Evolutionary conservation across 2,329 filamentous ascomycete species (phyloP), one percentile per base, ranked within the genome.

Genomic region (Diaporthe sp.): DNA sequence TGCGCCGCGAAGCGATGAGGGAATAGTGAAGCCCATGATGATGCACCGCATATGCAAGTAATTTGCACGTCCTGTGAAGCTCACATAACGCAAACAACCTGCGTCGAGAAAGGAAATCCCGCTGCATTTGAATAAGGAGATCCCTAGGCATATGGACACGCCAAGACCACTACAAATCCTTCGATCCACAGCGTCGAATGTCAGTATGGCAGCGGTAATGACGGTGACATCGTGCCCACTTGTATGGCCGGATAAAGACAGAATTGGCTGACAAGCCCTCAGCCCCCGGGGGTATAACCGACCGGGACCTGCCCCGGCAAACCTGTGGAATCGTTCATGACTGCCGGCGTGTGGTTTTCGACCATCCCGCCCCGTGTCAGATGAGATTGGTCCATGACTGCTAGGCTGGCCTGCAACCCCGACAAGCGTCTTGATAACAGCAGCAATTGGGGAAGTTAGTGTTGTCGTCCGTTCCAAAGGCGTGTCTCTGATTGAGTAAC

Each of bases 101-200:
- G n/a, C 45, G 40, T 68, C 10, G 0, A 6, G n/a, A 40, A 12
- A 38, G 25, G 45, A 54, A 25, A 54, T 40, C 10, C 33, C 15
- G 47, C 30, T 54, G 64, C 13, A 54, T 54, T 40, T 68, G 64
- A 40, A 68, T 17, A 54, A 54, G 33, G 64, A 68, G 64, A 25
- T 25, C 15, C 25, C 47, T 15, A 54, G n/a, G 64, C 47, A 68
- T 9, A 38, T 38, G 64, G 47, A 19, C 33, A 52, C 33, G 64
- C 64, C 64, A 68, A 68, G 64, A n/a, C 45, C 60, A n/a, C 60
- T 66, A 47, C 40, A n/a, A 68, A 68, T 68, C 64, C 64, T 68
- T 68, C 64, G 64, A 52, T 67, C 45, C 64, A 67, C 64, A 38
- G 3, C 22, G 17, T 25, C 47, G 25, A 54, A 40, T 54, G 33